Evolutionary conservation across 1,284 basidiomycete genomes (phyloP), one percentile per base, ranked within the genome.

Genomic region (Naganishia albida): DNA sequence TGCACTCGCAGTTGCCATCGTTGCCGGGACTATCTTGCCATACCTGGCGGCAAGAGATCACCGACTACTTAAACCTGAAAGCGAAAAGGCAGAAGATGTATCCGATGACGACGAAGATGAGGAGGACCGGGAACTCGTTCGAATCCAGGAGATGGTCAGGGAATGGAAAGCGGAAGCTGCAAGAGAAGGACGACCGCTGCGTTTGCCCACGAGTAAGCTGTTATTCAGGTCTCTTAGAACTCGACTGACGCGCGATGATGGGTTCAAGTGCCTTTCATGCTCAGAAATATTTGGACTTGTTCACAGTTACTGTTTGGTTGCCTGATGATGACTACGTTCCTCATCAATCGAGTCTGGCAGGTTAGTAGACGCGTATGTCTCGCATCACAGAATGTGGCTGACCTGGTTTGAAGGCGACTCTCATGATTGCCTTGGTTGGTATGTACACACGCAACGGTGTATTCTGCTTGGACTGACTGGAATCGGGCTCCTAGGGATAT

Each of bases 221-320:
- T 12, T 10, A 7, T 25, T 12, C 16, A 40, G 3, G 18, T n/a
- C 2, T 8, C 7, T 10, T 0, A 7, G n/a, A 20, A 4, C 1
- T 52, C 20, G 7, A 15, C 30, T 42, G 48, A 44, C 25, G 7
- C 50, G 25, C 13, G 43, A 15, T 8, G 7, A n/a, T 23, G 12
- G 3, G 68, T 16, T 16, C 2, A 62, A 79, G 78, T 89, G 86
- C 91, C 92, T 13, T 87, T 93, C 77, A 87, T 94, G 73, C 81
- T 94, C 63, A 84, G 91, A 62, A 93, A 95, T 71, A 90, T 94
- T 67, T 96, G 93, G 93, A 91, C 87, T 3, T 87, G 86, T 12
- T 90, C 91, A 2, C 80, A 95, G 72, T 69, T 93, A 1, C 81
- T 91, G 34, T 94, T 93, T 79, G 85, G 84, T 13, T 56, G 87